phyloP scores from a whole-genome alignment of 768 basidiomycete species.

The Tylopilus cervinicoccineus region DNA sequence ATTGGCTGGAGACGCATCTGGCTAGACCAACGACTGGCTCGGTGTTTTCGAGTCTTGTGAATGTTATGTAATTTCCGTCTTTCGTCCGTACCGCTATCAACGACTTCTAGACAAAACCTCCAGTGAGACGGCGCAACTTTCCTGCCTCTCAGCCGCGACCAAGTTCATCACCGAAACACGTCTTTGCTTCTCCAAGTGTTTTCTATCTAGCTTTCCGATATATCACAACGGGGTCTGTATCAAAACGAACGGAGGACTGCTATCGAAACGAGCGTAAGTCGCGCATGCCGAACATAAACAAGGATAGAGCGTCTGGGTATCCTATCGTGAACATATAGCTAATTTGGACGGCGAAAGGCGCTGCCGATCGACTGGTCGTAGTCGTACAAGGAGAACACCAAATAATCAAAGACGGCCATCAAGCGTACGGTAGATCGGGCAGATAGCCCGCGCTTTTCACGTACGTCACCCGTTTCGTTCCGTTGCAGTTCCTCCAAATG shows the following conservation, averaged over 20 bases:
- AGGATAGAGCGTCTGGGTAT: conserved; percentile 19
- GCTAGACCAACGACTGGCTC: too few relatives aligned
- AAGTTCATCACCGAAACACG: neutral
- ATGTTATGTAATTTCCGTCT: conserved; percentile 14
- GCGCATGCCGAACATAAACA: conserved; percentile 11
- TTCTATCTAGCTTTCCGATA: neutral
- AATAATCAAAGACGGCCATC: neutral
- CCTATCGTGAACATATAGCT: conserved; percentile 12
- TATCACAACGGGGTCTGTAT: neutral
- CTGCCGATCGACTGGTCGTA: conserved; percentile 16
- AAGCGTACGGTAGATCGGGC: conserved; percentile 23
- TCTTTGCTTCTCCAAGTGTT: neutral
- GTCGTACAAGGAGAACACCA: conserved; percentile 12
- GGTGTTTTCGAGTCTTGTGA: too few relatives aligned
- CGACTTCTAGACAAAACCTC: neutral
- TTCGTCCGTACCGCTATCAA: neutral
- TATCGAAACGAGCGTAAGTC: conserved; percentile 21
- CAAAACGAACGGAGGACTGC: conserved; percentile 12
- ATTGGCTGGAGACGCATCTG: too few relatives aligned
- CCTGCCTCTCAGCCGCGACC: neutral
- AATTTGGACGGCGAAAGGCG: conserved; percentile 12
- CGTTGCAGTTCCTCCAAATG: conserved; percentile 29
- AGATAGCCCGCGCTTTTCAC: conserved; percentile 29
- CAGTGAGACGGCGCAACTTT: neutral
- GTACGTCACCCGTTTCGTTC: conserved; percentile 28